phyloP scores from a whole-genome alignment of 228 moss, liverwort and hornwort genomes.

The Sphagnum fallax region DNA sequence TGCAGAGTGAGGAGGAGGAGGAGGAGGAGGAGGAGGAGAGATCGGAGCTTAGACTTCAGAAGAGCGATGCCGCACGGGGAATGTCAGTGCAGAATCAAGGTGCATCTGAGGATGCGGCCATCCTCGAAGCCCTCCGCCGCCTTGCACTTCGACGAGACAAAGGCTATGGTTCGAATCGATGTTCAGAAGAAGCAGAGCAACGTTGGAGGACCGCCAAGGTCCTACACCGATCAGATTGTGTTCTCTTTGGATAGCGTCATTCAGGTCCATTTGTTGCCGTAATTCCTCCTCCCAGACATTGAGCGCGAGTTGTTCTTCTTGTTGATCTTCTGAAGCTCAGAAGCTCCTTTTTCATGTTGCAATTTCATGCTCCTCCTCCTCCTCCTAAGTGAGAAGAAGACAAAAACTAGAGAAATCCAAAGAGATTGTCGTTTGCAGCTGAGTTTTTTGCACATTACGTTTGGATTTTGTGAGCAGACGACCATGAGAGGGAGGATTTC shows the following conservation, averaged over 20 bases:
- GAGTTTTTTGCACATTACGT: too few relatives aligned
- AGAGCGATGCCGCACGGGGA: constrained; percentile 10
- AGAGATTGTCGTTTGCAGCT: too few relatives aligned
- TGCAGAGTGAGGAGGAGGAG: too few relatives aligned
- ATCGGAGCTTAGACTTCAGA: too few relatives aligned
- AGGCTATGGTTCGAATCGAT: constrained; percentile 64
- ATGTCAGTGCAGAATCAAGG: constrained; percentile 50
- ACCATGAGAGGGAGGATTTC: too few relatives aligned
- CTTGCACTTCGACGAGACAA: constrained; percentile 59
- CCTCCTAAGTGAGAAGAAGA: too few relatives aligned
- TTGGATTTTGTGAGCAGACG: too few relatives aligned
- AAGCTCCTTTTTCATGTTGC: too few relatives aligned
- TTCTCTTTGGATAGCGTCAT: constrained; percentile 73
- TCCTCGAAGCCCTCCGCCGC: constrained; percentile 70
- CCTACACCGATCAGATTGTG: constrained; percentile 70
- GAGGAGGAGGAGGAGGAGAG: too few relatives aligned
- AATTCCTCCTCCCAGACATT: not conserved
- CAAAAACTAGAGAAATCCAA: too few relatives aligned
- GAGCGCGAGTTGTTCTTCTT: not conserved
- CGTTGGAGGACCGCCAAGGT: constrained; percentile 65
- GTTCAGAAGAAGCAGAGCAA: constrained; percentile 49
- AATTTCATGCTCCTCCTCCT: too few relatives aligned
- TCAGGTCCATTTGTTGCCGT: constrained; percentile 35
- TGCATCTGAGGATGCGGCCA: constrained; percentile 74
- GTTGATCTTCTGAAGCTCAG: too few relatives aligned